Conservation (phyloP, 179 eudicot genomes). For the Patellifolia procumbens region DNA sequence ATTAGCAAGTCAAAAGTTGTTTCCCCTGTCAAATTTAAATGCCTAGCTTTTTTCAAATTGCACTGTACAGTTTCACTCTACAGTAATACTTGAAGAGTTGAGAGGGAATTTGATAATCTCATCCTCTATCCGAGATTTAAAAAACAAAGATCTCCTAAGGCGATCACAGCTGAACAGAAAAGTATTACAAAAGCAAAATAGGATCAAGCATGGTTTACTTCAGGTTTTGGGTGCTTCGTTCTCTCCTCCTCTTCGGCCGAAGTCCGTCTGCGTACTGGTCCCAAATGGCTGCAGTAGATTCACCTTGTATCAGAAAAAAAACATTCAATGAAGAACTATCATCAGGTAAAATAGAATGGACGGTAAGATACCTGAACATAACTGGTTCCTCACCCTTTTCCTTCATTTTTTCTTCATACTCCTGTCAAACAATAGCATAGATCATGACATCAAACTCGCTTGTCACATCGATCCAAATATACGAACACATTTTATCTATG, state of each 20-base stretch:
- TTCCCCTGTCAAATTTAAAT: constrained; percentile 7
- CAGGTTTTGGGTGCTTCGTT: constrained; percentile 78
- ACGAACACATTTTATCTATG: not conserved
- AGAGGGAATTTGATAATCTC: not conserved
- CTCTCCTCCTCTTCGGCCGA: constrained; percentile 89
- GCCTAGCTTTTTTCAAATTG: not conserved
- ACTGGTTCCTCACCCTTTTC: constrained; percentile 97
- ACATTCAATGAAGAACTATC: not conserved
- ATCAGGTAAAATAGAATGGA: not conserved
- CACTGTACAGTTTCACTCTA: not conserved
- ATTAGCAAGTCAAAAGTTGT: not conserved
- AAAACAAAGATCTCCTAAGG: constrained; percentile 14
- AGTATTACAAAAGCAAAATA: constrained; percentile 12
- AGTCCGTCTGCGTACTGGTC: constrained; percentile 70
- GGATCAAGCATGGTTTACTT: constrained; percentile 46
- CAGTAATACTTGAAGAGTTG: not conserved
- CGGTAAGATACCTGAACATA: constrained; percentile 75
- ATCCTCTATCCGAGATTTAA: not conserved
- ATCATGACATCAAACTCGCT: constrained; percentile 10
- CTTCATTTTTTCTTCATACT: constrained; percentile 86
- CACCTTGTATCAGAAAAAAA: constrained; percentile 24
- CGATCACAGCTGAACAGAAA: constrained; percentile 20
- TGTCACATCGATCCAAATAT: not conserved
- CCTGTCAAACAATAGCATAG: constrained; percentile 45
- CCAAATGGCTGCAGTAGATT: constrained; percentile 75